A percentile compares a stretch with the other conserved stretches of the same genome.
These are phyloP conservation scores for Penicillium sp. DNA, from an alignment of 2,329 filamentous ascomycete genomes.

Conservation along the genomic window DNA sequence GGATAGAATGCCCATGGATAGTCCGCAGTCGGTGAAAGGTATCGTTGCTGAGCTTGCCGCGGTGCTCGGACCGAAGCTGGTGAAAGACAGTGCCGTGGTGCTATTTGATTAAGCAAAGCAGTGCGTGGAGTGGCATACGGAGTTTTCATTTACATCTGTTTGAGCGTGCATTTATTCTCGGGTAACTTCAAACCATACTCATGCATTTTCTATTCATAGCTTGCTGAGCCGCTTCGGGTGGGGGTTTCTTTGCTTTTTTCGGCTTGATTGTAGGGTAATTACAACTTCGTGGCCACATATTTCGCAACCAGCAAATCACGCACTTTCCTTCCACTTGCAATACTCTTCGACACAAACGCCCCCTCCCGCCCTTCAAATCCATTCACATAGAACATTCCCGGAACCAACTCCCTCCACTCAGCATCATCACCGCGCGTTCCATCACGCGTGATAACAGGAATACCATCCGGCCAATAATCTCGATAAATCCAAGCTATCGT, in stretches of 20 bases:
- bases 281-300: too few relatives aligned
- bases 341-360: conserved; percentile 3
- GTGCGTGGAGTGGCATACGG: background rate
- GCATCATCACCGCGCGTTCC: background rate
- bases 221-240: background rate
- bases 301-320: background rate
- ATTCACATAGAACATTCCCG: conserved; percentile 9
- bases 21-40: conserved; percentile 54
- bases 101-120: conserved; percentile 41
- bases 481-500: conserved; percentile 15
- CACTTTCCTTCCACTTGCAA: conserved; percentile 7
- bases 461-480: conserved; percentile 12
- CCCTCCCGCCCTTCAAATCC: conserved; percentile 4
- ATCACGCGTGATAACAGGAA: conserved; percentile 1
- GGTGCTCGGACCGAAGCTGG: conserved; percentile 51
- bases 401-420: conserved; percentile 7
- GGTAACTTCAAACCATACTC: too few relatives aligned
- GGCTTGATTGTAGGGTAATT: background rate
- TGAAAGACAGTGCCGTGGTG: conserved; percentile 49
- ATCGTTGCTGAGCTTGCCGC: conserved; percentile 56
- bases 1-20: conserved; percentile 50
- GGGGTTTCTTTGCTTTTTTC: background rate
- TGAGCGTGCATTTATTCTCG: background rate
- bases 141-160: background rate
- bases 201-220: too few relatives aligned